These are phyloP conservation scores for Geranium incanum DNA, from an alignment of 441 rosid genomes.

Conservation along the genomic window DNA sequence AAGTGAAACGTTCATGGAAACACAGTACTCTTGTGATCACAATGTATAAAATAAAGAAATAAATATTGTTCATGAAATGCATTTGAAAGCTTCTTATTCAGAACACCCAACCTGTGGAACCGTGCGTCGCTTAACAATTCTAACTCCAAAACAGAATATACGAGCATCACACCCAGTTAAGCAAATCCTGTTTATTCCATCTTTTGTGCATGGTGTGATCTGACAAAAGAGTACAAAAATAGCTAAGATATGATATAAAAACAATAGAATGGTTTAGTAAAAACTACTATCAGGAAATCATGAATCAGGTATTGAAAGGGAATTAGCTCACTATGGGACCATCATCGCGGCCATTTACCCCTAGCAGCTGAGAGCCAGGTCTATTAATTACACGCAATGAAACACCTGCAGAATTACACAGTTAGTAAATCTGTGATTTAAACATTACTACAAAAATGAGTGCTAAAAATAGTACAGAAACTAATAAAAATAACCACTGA, in stretches of 20 bases:
- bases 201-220: slow-evolving; percentile 65
- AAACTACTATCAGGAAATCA: not conserved
- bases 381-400: slow-evolving; percentile 69
- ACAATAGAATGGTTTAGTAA: slow-evolving; percentile 11
- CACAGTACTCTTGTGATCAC: not conserved
- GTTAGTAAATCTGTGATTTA: slow-evolving; percentile 7
- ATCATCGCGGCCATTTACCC: slow-evolving; percentile 97
- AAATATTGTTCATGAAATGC: not conserved
- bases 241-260: slow-evolving; percentile 7
- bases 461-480: not conserved
- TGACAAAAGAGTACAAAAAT: slow-evolving; percentile 27
- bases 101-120: slow-evolving; percentile 62
- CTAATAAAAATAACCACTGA: not conserved
- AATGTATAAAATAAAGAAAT: not conserved
- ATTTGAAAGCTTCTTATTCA: slow-evolving; percentile 1
- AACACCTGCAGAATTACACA: slow-evolving; percentile 37
- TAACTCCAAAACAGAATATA: slow-evolving; percentile 77
- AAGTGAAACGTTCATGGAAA: not conserved
- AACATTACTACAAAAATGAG: not conserved
- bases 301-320: slow-evolving; percentile 12
- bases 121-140: slow-evolving; percentile 77
- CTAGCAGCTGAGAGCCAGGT: slow-evolving; percentile 83
- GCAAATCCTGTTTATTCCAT: slow-evolving; percentile 72
- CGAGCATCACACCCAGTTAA: slow-evolving; percentile 74
- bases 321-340: slow-evolving; percentile 73